Evolutionary conservation across 1,284 basidiomycete species (phyloP).

Genomic region (Hemileia vastatrix): DNA sequence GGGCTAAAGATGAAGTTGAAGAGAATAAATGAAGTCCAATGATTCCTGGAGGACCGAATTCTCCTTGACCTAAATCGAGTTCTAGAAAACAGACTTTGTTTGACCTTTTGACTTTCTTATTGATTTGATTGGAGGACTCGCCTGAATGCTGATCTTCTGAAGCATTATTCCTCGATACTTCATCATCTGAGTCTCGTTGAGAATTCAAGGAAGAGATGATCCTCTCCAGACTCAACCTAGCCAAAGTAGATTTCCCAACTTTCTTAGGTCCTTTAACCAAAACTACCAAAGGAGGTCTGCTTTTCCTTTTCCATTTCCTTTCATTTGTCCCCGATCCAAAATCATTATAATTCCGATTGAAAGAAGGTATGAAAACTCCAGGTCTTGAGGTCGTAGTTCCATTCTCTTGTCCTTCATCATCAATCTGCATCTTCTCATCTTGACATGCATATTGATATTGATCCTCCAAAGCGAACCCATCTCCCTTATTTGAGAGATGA

Average conservation of each 20-base stretch:
- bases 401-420: neutral
- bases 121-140: too few relatives aligned
- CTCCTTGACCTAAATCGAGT: constrained; percentile 84
- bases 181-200: neutral
- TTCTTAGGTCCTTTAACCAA: constrained; percentile 76
- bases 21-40: constrained; percentile 65
- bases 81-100: constrained; percentile 76
- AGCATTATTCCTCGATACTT: neutral
- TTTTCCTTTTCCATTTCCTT: constrained; percentile 17
- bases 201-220: constrained; percentile 17
- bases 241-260: constrained; percentile 80
- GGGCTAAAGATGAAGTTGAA: neutral
- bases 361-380: constrained; percentile 47
- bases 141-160: too few relatives aligned
- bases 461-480: too few relatives aligned
- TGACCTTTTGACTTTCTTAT: too few relatives aligned
- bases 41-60: constrained; percentile 79
- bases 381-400: constrained; percentile 28
- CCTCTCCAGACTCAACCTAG: constrained; percentile 62
- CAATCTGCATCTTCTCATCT: neutral
- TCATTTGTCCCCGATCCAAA: constrained; percentile 12
- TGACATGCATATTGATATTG: neutral
- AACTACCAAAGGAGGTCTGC: constrained; percentile 39
- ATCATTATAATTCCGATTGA: constrained; percentile 47
- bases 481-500: neutral